Evolutionary conservation across 192 early-diverging fungal species (phyloP), one percentile per base, ranked within the genome.

Genomic region (Gorgonomyces haynaldii): DNA sequence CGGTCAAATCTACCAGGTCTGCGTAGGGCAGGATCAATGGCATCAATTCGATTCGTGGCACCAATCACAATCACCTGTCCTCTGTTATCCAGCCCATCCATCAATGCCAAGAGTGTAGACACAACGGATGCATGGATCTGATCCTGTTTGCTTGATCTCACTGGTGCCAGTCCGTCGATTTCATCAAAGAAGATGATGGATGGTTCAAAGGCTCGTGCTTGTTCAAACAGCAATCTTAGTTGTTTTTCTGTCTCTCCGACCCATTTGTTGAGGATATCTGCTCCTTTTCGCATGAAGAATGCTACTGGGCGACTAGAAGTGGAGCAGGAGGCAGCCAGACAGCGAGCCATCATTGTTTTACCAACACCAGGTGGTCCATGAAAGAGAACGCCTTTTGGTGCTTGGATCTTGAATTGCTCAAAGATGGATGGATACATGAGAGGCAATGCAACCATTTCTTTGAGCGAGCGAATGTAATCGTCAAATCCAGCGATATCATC

Each of bases 111-210:
- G 42, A 86, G 62, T 4, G 84, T 81, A 5, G 82, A 72, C 8
- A 86, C 84, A 16, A 86, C 73, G 7, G 79, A 81, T 12, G 71
- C 60, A 50, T 86, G 82, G 13, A 70, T 67, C 37, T 83, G 79
- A 32, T 83, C 80, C 45, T 75, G 74, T 42, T 81, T 83, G 25
- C 65, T 67, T 0, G 65, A 62, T 12, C 80, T 61, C 4, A 80
- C 79, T 9, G 81, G 81, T 21, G 78, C 81, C 17, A 83, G 60
- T 8, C 83, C 84, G 42, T 86, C 84, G 54, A 86, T 83, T 58
- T 86, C 84, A 50, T 86, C 84, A 58, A 86, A 86, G 51, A 86
- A 86, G 12, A 86, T 86, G 42, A 86, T 82, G 24, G 61, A 60
- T 0, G 81, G 84, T 42, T 86, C 78, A 56, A 62, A 76, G 2